These are phyloP conservation scores for Annulohypoxylon maeteangense DNA, from an alignment of 495 filamentous ascomycete species.

Conservation along the genomic window DNA sequence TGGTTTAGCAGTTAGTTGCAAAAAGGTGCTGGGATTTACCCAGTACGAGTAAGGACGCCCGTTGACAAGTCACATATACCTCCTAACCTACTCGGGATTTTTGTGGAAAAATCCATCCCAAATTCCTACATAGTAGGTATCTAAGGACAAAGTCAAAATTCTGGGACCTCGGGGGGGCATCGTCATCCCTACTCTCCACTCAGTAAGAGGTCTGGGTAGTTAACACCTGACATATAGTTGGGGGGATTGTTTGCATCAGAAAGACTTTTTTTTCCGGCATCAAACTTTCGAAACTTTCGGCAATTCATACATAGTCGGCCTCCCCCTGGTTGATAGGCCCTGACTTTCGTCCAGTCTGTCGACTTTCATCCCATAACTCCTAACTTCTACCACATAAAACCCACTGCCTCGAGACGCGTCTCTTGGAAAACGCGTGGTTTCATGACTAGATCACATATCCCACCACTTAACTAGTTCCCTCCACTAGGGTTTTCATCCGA, in stretches of 20 bases:
- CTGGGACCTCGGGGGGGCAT: constrained; percentile 41
- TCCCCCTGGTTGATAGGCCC: constrained; percentile 11
- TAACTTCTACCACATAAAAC: constrained; percentile 18
- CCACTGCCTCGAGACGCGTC: constrained; percentile 30
- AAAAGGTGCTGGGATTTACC: constrained; percentile 38
- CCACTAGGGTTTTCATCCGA: constrained; percentile 36
- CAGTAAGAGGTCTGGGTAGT: constrained; percentile 24
- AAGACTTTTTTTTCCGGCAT: constrained; percentile 36
- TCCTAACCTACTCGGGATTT: constrained; percentile 44
- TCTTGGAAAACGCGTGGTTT: constrained; percentile 34
- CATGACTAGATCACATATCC: constrained; percentile 36
- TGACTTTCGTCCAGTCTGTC: constrained; percentile 14
- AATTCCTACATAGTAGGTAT: constrained; percentile 38
- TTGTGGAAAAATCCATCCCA: constrained; percentile 41
- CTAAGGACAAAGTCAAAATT: constrained; percentile 43
- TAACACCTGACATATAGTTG: constrained; percentile 36
- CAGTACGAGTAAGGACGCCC: constrained; percentile 32
- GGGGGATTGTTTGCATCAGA: constrained; percentile 38
- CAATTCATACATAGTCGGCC: constrained; percentile 27
- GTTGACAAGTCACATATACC: constrained; percentile 40
- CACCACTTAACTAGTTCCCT: constrained; percentile 27
- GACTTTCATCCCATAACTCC: neutral
- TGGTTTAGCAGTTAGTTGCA: constrained; percentile 40
- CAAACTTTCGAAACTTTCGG: constrained; percentile 35
- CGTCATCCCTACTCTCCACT: constrained; percentile 42